Base-by-base conservation (phyloP, 176 grass and related monocot species). In the Ampelocalamus luodianensis region DNA sequence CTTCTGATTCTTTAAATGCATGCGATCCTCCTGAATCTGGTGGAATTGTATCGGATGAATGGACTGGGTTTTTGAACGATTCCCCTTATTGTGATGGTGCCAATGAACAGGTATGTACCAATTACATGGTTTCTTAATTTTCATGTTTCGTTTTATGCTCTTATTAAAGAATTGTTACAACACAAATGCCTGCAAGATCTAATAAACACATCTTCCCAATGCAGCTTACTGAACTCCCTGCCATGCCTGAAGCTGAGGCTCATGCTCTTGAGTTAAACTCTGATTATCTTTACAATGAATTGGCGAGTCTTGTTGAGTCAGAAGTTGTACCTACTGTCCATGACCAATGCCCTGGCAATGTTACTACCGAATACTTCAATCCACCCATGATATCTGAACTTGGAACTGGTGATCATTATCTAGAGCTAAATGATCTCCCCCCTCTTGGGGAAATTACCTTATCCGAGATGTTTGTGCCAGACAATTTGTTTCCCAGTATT, bases 381-480 rank as follows among this genome's bases (percentile, higher is more conserved):
- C 61, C 61, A 32, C 61, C 26, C 0, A 64, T 64, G 27, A 32
- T 16, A 29, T 65, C 86, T 38, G 86, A 89, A 83, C 36, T 92
- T 40, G 81, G 60, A 1, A 65, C 20, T 15, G 39, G 46, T 77
- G 83, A 88, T 39, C 44, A 99, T 22, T 96, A 67, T 81, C 1
- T 94, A 8, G 91, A 94, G 58, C 79, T 96, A 22, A 92, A 91
- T 71, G 97, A 96, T 83, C 45, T 99, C 40, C n/a, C 22, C 49
- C 83, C 70, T 80, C 51, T 62, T 71, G 83, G 81, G n/a, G 15
- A 64, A 64, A 64, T 44, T 70, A 70, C 53, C 51, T 61, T 61
- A 17, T 36, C 82, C 42, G 77, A 85, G 39, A 69, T 62, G 55
- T n/a, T 42, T 61, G 38, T 37, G 1, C 53, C 67, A 36, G 68